A percentile compares a stretch with the other conserved stretches of the same genome.
phyloP scores from a whole-genome alignment of 345 rosid genomes.

The Triadica sebifera region DNA sequence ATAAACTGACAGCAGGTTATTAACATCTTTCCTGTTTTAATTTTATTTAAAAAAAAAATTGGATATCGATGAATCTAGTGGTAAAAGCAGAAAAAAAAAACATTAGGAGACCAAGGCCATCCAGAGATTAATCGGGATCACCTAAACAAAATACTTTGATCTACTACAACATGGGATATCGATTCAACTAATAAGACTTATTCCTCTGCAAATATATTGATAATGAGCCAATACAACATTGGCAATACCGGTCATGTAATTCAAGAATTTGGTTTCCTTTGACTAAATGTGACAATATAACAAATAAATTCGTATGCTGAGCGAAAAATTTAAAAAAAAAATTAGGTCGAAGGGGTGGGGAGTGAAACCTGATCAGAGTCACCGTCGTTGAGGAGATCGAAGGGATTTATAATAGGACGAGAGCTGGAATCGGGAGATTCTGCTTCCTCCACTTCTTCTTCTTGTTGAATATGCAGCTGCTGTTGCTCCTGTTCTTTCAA shows the following conservation, averaged over 20 bases:
- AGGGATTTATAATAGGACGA: slow-evolving; percentile 56
- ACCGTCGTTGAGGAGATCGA: slow-evolving; percentile 65
- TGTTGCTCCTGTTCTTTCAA: slow-evolving; percentile 68
- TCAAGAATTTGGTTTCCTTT: not conserved
- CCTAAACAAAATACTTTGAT: not conserved
- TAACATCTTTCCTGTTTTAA: not conserved
- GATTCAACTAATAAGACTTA: not conserved
- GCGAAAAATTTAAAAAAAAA: not conserved
- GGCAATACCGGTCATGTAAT: not conserved
- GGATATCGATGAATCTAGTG: not conserved
- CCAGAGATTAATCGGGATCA: not conserved
- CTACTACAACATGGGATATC: not conserved
- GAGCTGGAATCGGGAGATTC: slow-evolving; percentile 36
- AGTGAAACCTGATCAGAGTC: slow-evolving; percentile 35
- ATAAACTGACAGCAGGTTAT: not conserved
- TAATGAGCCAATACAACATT: not conserved
- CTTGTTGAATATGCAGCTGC: slow-evolving; percentile 28
- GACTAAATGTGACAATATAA: not conserved
- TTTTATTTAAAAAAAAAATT: not conserved
- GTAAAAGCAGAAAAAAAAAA: not conserved
- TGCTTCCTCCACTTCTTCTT: slow-evolving; percentile 43
- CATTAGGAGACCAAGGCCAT: not conserved
- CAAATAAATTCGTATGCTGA: not conserved
- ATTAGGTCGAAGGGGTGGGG: not conserved
- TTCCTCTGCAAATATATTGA: not conserved